Conservation (phyloP, 192 early-diverging fungal genomes). For the Anaeromyces robustus region DNA sequence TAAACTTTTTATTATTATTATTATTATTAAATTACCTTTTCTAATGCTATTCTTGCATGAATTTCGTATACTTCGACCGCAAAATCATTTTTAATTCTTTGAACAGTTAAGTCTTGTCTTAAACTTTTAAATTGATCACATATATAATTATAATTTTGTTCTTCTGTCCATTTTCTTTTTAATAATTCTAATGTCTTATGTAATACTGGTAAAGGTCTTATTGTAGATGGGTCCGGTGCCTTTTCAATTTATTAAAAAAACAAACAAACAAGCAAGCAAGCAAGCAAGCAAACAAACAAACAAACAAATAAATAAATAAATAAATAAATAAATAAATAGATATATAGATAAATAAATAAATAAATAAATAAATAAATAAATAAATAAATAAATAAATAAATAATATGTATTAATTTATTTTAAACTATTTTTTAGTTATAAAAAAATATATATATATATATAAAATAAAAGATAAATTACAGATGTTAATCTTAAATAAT, state of each 20-base stretch:
- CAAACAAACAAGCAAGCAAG: too few relatives aligned
- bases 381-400: constrained; percentile 2
- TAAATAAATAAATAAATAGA: too few relatives aligned
- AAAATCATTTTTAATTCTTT: constrained; percentile 84
- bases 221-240: constrained; percentile 84
- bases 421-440: too few relatives aligned
- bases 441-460: too few relatives aligned
- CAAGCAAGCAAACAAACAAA: too few relatives aligned
- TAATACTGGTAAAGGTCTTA: constrained; percentile 71
- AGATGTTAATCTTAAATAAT: constrained; percentile 81
- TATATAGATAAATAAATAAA: constrained; percentile 1
- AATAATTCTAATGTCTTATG: constrained; percentile 61
- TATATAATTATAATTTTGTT: constrained; percentile 85
- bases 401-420: too few relatives aligned
- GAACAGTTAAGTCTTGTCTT: constrained; percentile 91
- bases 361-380: background rate
- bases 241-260: constrained; percentile 8
- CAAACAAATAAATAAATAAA: too few relatives aligned
- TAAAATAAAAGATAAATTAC: constrained; percentile 15
- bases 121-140: constrained; percentile 95
- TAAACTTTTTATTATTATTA: background rate
- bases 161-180: constrained; percentile 59
- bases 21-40: constrained; percentile 1
- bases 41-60: constrained; percentile 29
- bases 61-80: constrained; percentile 88